Percentiles rank a stretch among this genome's conserved stretches.
Evolutionary conservation across 192 early-diverging fungal species (phyloP).

Genomic region (Podila epicladia): DNA sequence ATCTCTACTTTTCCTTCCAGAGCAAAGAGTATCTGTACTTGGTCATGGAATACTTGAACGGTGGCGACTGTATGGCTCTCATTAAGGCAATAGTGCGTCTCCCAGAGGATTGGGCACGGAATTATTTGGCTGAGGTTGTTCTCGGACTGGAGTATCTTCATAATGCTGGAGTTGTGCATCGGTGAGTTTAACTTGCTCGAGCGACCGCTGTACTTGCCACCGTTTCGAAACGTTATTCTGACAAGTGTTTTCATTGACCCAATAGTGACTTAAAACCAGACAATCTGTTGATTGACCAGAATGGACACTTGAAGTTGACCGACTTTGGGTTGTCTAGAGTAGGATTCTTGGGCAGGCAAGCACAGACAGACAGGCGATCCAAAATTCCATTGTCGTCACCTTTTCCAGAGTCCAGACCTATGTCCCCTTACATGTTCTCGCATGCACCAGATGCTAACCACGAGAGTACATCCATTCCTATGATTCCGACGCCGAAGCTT

Average conservation of each 20-base stretch:
- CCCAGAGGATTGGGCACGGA: slow-evolving; percentile 86
- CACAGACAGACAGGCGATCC: slow-evolving; percentile 58
- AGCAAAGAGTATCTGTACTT: slow-evolving; percentile 85
- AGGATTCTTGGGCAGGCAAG: slow-evolving; percentile 84
- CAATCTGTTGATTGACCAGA: slow-evolving; percentile 85
- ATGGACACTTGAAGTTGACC: slow-evolving; percentile 87
- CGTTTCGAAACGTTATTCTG: slow-evolving; percentile 14
- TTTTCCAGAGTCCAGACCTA: slow-evolving; percentile 42
- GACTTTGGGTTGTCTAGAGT: slow-evolving; percentile 89
- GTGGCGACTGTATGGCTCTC: slow-evolving; percentile 89
- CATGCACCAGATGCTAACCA: slow-evolving; percentile 28
- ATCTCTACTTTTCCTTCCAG: slow-evolving; percentile 87
- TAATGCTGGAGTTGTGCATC: slow-evolving; percentile 79
- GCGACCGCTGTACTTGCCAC: no score
- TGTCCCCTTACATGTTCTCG: slow-evolving; percentile 41
- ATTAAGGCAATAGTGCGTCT: slow-evolving; percentile 76
- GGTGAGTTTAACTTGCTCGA: slow-evolving; percentile 56
- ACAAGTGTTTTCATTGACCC: slow-evolving; percentile 22
- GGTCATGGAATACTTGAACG: slow-evolving; percentile 91
- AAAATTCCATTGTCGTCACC: slow-evolving; percentile 26
- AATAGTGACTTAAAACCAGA: slow-evolving; percentile 88
- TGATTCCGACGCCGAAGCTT: slow-evolving; percentile 47
- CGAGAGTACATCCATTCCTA: slow-evolving; percentile 27
- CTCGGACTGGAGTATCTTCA: slow-evolving; percentile 86
- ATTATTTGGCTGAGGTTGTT: slow-evolving; percentile 86